These are phyloP conservation scores for Diaporthe nobilis DNA, from an alignment of 2,329 filamentous ascomycete species.

Conservation along the genomic window DNA sequence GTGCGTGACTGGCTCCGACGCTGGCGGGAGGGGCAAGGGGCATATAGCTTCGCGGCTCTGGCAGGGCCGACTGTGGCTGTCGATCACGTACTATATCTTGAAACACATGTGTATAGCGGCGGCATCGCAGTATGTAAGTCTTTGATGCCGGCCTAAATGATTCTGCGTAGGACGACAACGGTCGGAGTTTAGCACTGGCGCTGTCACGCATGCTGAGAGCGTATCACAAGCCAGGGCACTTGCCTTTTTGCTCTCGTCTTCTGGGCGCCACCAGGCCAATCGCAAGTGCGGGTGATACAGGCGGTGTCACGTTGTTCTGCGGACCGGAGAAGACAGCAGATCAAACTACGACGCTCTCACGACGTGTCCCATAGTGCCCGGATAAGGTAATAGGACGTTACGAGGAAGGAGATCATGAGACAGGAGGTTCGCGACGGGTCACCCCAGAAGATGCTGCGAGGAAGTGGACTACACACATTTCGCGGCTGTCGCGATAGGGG, in stretches of 20 bases:
- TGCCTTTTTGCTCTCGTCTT: slow-evolving; percentile 6
- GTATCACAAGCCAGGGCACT: slow-evolving; percentile 24
- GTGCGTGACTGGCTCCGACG: slow-evolving; percentile 21
- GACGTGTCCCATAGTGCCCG: neutral
- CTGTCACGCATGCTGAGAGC: slow-evolving; percentile 17
- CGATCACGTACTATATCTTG: slow-evolving; percentile 26
- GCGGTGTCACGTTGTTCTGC: slow-evolving; percentile 9
- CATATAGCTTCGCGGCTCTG: slow-evolving; percentile 23
- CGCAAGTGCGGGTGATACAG: slow-evolving; percentile 22
- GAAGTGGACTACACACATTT: neutral
- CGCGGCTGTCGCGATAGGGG: neutral
- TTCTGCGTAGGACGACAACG: slow-evolving; percentile 34
- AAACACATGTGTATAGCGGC: slow-evolving; percentile 26
- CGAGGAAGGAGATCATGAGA: slow-evolving; percentile 20
- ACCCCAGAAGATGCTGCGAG: neutral
- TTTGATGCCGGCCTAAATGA: slow-evolving; percentile 19
- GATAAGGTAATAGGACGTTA: slow-evolving; percentile 7
- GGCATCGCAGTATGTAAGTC: slow-evolving; percentile 21
- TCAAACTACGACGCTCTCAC: slow-evolving; percentile 23
- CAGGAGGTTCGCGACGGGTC: slow-evolving; percentile 13
- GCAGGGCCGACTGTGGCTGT: slow-evolving; percentile 25
- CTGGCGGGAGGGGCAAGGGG: neutral
- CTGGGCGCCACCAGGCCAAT: slow-evolving; percentile 23
- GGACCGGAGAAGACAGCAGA: slow-evolving; percentile 17
- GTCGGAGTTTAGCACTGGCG: slow-evolving; percentile 32